Percentiles rank a stretch among this genome's conserved stretches.
These are phyloP conservation scores for Lipomyces orientalis DNA, from an alignment of 805 yeast species.

Conservation along the genomic window DNA sequence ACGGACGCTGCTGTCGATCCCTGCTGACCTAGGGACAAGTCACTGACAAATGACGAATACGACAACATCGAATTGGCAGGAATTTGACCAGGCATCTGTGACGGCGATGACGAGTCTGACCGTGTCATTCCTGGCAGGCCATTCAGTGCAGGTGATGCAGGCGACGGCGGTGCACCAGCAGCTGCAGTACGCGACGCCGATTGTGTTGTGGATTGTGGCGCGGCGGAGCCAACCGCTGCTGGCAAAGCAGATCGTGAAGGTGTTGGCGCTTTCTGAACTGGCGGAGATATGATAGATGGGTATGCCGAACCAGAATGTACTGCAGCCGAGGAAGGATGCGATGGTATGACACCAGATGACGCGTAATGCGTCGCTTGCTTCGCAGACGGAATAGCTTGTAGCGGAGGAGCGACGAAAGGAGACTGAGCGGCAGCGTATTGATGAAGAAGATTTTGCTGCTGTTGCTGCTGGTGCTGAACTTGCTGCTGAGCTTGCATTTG, in stretches of 20 bases:
- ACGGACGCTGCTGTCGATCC: neutral
- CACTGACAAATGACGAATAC: conserved; percentile 13
- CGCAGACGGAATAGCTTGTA: neutral
- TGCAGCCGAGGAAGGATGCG: neutral
- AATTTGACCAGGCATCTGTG: conserved; percentile 7
- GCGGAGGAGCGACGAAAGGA: conserved; percentile 3
- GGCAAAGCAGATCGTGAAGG: conserved; percentile 4
- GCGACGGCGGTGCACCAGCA: conserved; percentile 2
- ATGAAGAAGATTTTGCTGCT: neutral
- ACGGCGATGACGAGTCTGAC: conserved; percentile 2
- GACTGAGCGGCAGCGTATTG: conserved; percentile 11
- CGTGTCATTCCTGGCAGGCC: neutral
- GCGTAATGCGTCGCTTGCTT: neutral
- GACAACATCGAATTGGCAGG: neutral
- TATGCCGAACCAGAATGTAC: neutral
- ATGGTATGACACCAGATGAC: neutral
- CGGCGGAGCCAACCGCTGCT: conserved; percentile 1
- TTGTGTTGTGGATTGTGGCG: neutral
- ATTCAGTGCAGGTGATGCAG: conserved; percentile 9
- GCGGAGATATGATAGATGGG: neutral
- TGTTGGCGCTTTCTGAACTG: neutral
- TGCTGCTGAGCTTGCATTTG: conserved; percentile 22
- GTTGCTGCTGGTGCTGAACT: conserved; percentile 14
- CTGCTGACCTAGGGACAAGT: conserved; percentile 5
- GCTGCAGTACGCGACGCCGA: neutral